phyloP scores from a whole-genome alignment of 176 grass and related monocot genomes.

The Avena insularis region DNA sequence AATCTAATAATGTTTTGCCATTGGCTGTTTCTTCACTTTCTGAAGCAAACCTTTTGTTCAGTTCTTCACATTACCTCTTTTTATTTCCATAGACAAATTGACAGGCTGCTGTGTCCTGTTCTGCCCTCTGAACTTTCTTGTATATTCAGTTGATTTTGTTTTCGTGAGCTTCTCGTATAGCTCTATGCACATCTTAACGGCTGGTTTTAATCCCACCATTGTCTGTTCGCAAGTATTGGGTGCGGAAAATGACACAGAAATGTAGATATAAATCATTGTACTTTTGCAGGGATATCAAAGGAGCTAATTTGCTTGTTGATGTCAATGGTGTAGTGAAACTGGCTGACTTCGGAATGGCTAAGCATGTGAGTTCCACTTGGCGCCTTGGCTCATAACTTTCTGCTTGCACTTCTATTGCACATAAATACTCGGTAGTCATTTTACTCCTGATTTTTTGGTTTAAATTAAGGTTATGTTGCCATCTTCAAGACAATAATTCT shows the following conservation, averaged over 20 bases:
- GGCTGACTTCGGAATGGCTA: conserved; percentile 99
- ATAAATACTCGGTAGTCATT: conserved; percentile 12
- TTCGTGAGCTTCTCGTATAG: conserved; percentile 24
- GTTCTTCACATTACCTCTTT: not conserved
- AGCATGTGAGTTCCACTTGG: conserved; percentile 71
- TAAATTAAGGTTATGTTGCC: conserved; percentile 11
- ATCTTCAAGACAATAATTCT: conserved; percentile 31
- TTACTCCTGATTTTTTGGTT: conserved; percentile 25
- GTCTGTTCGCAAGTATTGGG: conserved; percentile 17
- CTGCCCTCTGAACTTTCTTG: conserved; percentile 23
- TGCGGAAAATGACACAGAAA: conserved; percentile 34
- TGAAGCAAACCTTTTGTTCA: conserved; percentile 21
- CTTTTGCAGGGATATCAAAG: conserved; percentile 96
- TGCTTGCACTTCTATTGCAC: not conserved
- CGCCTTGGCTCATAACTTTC: not conserved
- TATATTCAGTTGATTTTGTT: conserved; percentile 31
- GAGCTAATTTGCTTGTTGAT: conserved; percentile 98
- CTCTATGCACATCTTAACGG: conserved; percentile 15
- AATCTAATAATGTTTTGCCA: not conserved
- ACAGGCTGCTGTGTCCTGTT: not conserved
- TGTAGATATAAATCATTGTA: conserved; percentile 8
- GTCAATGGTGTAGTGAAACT: conserved; percentile 94
- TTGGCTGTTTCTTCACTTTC: conserved; percentile 1
- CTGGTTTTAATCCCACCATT: conserved; percentile 18
- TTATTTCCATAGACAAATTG: conserved; percentile 20